Base-by-base conservation (phyloP, 2,329 filamentous ascomycete genomes). In the Xylariaceae sp. region DNA sequence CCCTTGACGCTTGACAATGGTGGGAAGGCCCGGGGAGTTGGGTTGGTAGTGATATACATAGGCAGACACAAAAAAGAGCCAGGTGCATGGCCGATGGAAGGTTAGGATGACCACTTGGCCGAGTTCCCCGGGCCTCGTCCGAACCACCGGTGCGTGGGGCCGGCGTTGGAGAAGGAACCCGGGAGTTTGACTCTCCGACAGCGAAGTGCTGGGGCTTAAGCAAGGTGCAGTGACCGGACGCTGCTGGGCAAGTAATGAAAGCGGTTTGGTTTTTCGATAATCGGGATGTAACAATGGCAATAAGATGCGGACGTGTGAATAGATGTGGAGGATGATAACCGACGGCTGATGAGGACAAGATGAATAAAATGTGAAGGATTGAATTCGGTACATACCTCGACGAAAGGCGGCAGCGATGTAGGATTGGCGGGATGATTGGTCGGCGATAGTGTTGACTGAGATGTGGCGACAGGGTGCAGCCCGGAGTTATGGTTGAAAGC, bases 401-500 rank as follows among this genome's bases (percentile, higher is more conserved):
- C 3, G 10, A 13, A 26, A 37, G 2, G n/a, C 29, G 34, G 37
- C 34, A 12, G 26, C 12, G 18, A 39, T 22, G 15, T n/a, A 18
- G n/a, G 2, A 45, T 46, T 12, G 18, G 16, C 19, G 7, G n/a
- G 21, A 36, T 6, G 32, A 30, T 39, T 5, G 18, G n/a, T 12
- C 15, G 15, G 10, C 8, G 22, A 34, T 34, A 26, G 22, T 13
- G 41, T 22, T n/a, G 37, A 45, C 18, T n/a, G 10, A 16, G 40
- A 10, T 18, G 21, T 2, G 8, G 51, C 8, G 10, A 22, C 5
- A 15, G 34, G 16, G 29, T 26, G 47, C 13, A 37, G 21, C 37
- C 8, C 10, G 22, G 43, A 37, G 36, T 19, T 61, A 61, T 12
- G 18, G 61, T 63, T 54, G 57, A 44, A 63, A 64, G 61, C 60